These are phyloP conservation scores for Hysterium pulicare DNA, from an alignment of 2,329 filamentous ascomycete genomes.

Conservation along the genomic window DNA sequence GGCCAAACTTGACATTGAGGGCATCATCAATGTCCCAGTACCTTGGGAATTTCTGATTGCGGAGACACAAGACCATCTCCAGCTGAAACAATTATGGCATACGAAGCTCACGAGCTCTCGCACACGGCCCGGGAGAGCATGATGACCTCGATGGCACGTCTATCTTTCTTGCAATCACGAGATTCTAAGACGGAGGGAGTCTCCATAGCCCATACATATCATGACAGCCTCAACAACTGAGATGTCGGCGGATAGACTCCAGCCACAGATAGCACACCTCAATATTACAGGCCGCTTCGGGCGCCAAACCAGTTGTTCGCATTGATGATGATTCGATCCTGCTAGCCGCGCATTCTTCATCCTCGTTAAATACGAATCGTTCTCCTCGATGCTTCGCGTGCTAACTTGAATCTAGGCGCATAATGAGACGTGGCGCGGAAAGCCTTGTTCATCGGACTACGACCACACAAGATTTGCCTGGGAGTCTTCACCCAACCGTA, in stretches of 20 bases:
- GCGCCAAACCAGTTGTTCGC: constrained; percentile 36
- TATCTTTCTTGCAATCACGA: no score
- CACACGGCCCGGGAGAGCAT: no score
- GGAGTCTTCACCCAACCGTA: constrained; percentile 12
- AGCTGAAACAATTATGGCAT: constrained; percentile 27
- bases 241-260: constrained; percentile 4
- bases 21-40: constrained; percentile 18
- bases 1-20: constrained; percentile 7
- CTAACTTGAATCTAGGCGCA: constrained; percentile 8
- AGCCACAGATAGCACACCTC: constrained; percentile 1
- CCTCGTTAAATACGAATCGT: constrained; percentile 2
- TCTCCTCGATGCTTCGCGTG: constrained; percentile 1
- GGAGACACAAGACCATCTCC: constrained; percentile 21
- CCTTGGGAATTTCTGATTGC: constrained; percentile 19
- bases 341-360: constrained; percentile 16
- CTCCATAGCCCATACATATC: constrained; percentile 32
- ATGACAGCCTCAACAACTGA: constrained; percentile 23
- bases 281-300: constrained; percentile 17
- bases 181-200: constrained; percentile 19
- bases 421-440: constrained; percentile 26
- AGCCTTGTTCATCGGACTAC: constrained; percentile 12
- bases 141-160: no score
- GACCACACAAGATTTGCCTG: no score
- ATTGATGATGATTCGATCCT: constrained; percentile 22
- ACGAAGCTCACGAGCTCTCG: constrained; percentile 6